Conservation (phyloP, 148 eudicot species). For the Spergularia bocconei region DNA sequence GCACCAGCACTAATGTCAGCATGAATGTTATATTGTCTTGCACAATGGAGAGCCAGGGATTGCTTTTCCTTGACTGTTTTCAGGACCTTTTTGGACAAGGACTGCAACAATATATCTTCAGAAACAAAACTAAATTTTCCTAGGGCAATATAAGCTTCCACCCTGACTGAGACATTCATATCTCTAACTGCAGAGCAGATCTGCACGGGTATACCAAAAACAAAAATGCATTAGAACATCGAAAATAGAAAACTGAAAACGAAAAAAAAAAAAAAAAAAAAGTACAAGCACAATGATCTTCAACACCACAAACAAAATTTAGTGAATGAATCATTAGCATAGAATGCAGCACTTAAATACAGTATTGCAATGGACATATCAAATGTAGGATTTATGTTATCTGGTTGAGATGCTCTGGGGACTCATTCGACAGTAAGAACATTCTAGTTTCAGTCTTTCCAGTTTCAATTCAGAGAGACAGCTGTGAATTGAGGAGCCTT, state of each 20-base stretch:
- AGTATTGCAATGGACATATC: no score
- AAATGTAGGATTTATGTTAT: not conserved
- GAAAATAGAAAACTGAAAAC: not conserved
- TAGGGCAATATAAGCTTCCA: conserved; percentile 69
- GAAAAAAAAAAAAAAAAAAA: not conserved
- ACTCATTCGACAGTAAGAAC: not conserved
- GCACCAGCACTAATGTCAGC: conserved; percentile 64
- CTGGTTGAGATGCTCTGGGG: not conserved
- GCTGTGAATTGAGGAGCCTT: not conserved
- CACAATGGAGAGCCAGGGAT: conserved; percentile 32
- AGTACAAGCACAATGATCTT: not conserved
- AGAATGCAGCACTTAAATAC: not conserved
- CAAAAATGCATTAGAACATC: not conserved
- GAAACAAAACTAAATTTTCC: conserved; percentile 63
- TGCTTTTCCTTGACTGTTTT: conserved; percentile 36
- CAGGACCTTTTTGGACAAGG: conserved; percentile 63
- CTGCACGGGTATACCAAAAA: conserved; percentile 39
- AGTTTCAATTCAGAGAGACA: not conserved
- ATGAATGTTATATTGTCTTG: conserved; percentile 38
- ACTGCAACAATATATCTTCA: conserved; percentile 62
- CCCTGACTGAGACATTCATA: conserved; percentile 67
- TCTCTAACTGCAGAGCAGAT: conserved; percentile 86
- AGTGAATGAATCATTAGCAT: not conserved
- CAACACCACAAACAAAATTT: not conserved
- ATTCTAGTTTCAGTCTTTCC: not conserved